Percentiles rank a stretch among this genome's conserved stretches.
Evolutionary conservation across 805 yeast species (phyloP).

Genomic region (Ascoidea asiatica): DNA sequence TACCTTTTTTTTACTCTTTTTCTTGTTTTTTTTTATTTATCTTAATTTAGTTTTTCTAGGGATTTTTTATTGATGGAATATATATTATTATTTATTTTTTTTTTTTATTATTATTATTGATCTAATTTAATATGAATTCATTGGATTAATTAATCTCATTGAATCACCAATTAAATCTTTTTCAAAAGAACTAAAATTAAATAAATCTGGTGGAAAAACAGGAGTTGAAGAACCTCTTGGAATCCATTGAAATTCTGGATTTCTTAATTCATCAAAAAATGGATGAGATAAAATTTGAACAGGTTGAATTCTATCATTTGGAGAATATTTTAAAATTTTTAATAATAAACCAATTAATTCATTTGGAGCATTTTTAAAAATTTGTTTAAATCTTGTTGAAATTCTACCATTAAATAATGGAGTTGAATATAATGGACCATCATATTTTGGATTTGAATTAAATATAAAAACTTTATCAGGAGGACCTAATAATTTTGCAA

Average conservation of each 20-base stretch:
- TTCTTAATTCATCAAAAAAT: constrained; percentile 78
- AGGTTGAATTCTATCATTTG: constrained; percentile 70
- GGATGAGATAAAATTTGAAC: constrained; percentile 75
- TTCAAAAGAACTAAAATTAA: constrained; percentile 65
- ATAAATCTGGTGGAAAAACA: constrained; percentile 32
- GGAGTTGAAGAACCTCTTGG: constrained; percentile 39
- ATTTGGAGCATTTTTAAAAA: constrained; percentile 66
- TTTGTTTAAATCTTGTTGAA: constrained; percentile 46
- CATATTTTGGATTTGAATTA: constrained; percentile 61
- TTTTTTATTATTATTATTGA: too few relatives aligned
- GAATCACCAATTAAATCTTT: constrained; percentile 28
- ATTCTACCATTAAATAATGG: constrained; percentile 45
- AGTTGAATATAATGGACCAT: constrained; percentile 60
- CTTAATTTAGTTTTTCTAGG: too few relatives aligned
- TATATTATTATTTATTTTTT: too few relatives aligned
- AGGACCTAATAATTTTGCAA: constrained; percentile 81
- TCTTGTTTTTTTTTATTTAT: too few relatives aligned
- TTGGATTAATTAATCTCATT: not conserved
- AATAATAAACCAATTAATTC: constrained; percentile 78
- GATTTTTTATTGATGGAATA: too few relatives aligned
- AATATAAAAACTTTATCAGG: constrained; percentile 63
- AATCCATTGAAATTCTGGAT: constrained; percentile 30
- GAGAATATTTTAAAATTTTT: constrained; percentile 80
- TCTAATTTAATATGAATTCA: constrained; percentile 15
- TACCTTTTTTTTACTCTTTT: too few relatives aligned